phyloP scores from a whole-genome alignment of 1,139 yeast genomes.

The Sugiyamaella xylanicola region DNA sequence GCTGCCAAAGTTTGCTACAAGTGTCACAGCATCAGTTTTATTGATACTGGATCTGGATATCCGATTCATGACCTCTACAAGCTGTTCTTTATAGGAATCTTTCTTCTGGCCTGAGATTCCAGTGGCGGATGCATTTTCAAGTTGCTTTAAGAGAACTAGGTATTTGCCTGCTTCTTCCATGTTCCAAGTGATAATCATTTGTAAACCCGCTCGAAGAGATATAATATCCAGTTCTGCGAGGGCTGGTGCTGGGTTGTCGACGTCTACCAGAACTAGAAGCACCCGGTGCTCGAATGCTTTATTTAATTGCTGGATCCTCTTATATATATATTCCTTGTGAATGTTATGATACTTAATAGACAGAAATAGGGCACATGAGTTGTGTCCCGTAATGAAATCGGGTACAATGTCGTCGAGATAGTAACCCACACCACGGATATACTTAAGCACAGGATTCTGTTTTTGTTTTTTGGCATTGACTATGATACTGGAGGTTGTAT shows the following conservation, averaged over 20 bases:
- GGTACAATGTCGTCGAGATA: slow-evolving; percentile 51
- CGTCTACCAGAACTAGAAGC: slow-evolving; percentile 73
- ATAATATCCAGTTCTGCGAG: slow-evolving; percentile 69
- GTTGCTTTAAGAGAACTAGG: slow-evolving; percentile 45
- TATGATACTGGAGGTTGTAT: slow-evolving; percentile 5
- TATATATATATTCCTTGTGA: slow-evolving; percentile 83
- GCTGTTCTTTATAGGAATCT: slow-evolving; percentile 52
- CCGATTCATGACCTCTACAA: slow-evolving; percentile 55
- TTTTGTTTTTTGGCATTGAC: slow-evolving; percentile 45
- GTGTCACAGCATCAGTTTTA: slow-evolving; percentile 59
- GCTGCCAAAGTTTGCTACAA: slow-evolving; percentile 57
- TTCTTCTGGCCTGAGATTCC: slow-evolving; percentile 50
- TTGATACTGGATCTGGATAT: slow-evolving; percentile 52
- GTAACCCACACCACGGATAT: slow-evolving; percentile 53
- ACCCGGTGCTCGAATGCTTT: slow-evolving; percentile 57
- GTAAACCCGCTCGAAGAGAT: slow-evolving; percentile 64
- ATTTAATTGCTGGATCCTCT: slow-evolving; percentile 61
- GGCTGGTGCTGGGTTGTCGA: slow-evolving; percentile 70
- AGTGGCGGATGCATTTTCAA: slow-evolving; percentile 40
- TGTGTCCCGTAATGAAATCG: slow-evolving; percentile 66
- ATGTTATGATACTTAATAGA: slow-evolving; percentile 79
- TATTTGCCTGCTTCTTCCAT: slow-evolving; percentile 87
- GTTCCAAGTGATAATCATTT: slow-evolving; percentile 77
- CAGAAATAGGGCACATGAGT: slow-evolving; percentile 69
- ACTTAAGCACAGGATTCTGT: slow-evolving; percentile 60